Evolutionary conservation across 352 stramenopile genomes (phyloP).

Genomic region (Globisporangium viniferum): DNA sequence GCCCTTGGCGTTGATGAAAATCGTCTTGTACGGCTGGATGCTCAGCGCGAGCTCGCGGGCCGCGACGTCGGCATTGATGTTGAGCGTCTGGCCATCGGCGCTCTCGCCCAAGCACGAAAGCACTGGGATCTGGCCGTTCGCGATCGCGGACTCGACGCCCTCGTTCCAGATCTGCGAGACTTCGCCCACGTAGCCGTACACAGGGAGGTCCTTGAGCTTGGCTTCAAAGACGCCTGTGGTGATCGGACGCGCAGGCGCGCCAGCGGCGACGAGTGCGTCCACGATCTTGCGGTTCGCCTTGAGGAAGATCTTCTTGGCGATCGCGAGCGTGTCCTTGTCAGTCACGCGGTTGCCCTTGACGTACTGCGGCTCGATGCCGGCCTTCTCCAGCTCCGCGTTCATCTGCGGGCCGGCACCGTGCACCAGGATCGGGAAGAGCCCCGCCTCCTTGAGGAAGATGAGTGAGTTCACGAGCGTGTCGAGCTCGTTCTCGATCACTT

Average conservation of each 20-base stretch:
- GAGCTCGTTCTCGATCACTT: conserved; percentile 87
- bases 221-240: conserved; percentile 85
- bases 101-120: conserved; percentile 83
- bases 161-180: conserved; percentile 75
- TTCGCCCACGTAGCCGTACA: conserved; percentile 84
- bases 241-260: conserved; percentile 71
- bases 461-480: conserved; percentile 82
- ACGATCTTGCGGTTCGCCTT: conserved; percentile 83
- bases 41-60: conserved; percentile 76
- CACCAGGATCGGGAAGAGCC: conserved; percentile 85
- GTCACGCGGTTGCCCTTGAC: conserved; percentile 86
- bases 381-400: conserved; percentile 78
- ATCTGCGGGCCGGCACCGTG: conserved; percentile 88
- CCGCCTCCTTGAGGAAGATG: conserved; percentile 78
- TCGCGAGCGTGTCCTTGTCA: conserved; percentile 81
- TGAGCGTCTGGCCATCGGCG: conserved; percentile 71
- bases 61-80: conserved; percentile 88
- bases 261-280: conserved; percentile 63
- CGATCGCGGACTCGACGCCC: conserved; percentile 64
- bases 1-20: conserved; percentile 89
- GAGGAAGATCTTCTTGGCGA: conserved; percentile 85
- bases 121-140: conserved; percentile 74
- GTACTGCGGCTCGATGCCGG: conserved; percentile 87
- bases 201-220: conserved; percentile 73
- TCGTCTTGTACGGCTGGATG: conserved; percentile 83